Evolutionary conservation across 208 protist genomes (phyloP).

Genomic region (Wallacemonas sp.): DNA sequence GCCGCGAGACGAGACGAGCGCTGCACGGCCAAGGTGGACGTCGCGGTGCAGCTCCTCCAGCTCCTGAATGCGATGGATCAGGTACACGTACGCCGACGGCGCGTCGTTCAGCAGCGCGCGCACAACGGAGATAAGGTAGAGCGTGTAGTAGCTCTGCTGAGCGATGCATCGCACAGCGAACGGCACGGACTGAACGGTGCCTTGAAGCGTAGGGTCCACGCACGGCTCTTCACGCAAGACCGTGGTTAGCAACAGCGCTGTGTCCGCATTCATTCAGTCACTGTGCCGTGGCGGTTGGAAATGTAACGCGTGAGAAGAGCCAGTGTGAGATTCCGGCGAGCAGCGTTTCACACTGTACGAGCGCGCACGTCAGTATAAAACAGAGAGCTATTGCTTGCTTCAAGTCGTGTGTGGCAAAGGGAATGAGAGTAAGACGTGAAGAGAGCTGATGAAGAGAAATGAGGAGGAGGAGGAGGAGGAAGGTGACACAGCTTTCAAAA

Average conservation of each 20-base stretch:
- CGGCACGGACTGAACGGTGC: conserved; percentile 43
- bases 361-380: too few species aligned
- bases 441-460: conserved; percentile 6
- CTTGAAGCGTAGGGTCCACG: conserved; percentile 48
- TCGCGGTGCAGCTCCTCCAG: conserved; percentile 25
- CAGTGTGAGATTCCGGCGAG: too few species aligned
- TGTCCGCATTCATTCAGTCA: conserved; percentile 37
- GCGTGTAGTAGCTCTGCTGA: conserved; percentile 62
- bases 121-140: conserved; percentile 44
- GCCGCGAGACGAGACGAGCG: not conserved
- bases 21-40: not conserved
- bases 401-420: not conserved
- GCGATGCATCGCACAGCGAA: conserved; percentile 56
- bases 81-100: conserved; percentile 45
- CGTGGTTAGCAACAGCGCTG: conserved; percentile 47
- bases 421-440: conserved; percentile 17
- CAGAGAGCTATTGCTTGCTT: not conserved
- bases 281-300: not conserved
- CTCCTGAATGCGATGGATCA: conserved; percentile 40
- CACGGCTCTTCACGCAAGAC: conserved; percentile 53
- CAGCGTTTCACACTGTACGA: too few species aligned
- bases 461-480: conserved; percentile 25
- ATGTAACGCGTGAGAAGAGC: not conserved
- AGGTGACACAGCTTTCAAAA: too few species aligned
- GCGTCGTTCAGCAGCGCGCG: conserved; percentile 57